These are phyloP conservation scores for Aspergillus ellipticus DNA, from an alignment of 495 filamentous ascomycete species.

Conservation along the genomic window DNA sequence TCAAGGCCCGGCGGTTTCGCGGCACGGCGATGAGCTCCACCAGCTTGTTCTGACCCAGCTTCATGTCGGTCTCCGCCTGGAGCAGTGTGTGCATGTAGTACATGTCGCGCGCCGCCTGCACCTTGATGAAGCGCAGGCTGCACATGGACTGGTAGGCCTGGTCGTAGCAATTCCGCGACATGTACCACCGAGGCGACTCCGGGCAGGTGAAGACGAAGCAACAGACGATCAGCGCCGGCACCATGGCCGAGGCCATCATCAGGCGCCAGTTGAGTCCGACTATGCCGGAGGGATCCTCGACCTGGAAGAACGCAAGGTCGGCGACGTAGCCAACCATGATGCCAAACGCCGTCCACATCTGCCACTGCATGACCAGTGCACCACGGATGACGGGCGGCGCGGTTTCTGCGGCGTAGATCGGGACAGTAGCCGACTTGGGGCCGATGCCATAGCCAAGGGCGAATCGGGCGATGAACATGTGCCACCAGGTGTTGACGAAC, in stretches of 20 bases:
- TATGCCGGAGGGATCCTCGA: conserved; percentile 51
- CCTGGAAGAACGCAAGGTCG: conserved; percentile 68
- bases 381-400: conserved; percentile 70
- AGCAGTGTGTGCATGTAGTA: conserved; percentile 77
- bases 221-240: conserved; percentile 70
- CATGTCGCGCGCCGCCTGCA: conserved; percentile 77
- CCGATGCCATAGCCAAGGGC: conserved; percentile 74
- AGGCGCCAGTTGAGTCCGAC: conserved; percentile 73
- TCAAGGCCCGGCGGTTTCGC: conserved; percentile 73
- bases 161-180: conserved; percentile 61
- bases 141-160: conserved; percentile 66
- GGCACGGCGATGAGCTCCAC: conserved; percentile 69
- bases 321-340: conserved; percentile 74
- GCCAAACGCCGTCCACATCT: conserved; percentile 83
- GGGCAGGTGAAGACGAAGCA: conserved; percentile 69
- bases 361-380: conserved; percentile 78
- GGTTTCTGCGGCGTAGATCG: conserved; percentile 75
- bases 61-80: conserved; percentile 60
- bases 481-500: conserved; percentile 70
- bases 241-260: conserved; percentile 76
- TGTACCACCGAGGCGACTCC: conserved; percentile 76
- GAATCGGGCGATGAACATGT: conserved; percentile 70
- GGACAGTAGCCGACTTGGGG: conserved; percentile 75
- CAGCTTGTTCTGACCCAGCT: conserved; percentile 57
- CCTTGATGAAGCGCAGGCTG: conserved; percentile 61